These are phyloP conservation scores for Termitomyces sp. DNA, from an alignment of 768 basidiomycete species.

Conservation along the genomic window DNA sequence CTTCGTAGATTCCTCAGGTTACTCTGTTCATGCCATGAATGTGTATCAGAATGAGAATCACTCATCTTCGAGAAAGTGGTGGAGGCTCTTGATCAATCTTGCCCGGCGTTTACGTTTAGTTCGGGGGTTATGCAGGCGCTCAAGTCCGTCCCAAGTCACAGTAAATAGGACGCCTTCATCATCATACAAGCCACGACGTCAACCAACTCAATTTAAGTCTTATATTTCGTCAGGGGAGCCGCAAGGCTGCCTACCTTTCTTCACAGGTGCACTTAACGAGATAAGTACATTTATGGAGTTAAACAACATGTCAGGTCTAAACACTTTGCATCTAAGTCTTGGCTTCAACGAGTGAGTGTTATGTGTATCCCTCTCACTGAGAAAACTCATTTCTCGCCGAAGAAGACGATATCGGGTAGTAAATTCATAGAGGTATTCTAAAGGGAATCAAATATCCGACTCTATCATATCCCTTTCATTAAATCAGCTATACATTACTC, in stretches of 20 bases:
- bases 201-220: neutral
- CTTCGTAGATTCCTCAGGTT: neutral
- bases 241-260: neutral
- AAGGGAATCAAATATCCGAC: neutral
- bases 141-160: too few species aligned
- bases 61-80: neutral
- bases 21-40: neutral
- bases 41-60: neutral
- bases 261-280: neutral
- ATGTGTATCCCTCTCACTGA: neutral
- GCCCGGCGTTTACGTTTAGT: neutral
- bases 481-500: neutral
- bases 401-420: neutral
- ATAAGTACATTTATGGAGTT: neutral
- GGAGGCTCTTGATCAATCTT: neutral
- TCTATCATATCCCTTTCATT: neutral
- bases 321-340: neutral
- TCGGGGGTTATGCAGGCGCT: neutral
- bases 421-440: constrained; percentile 7
- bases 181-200: neutral
- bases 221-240: neutral
- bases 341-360: constrained; percentile 2
- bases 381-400: neutral
- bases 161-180: too few species aligned
- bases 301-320: neutral